These are phyloP conservation scores for Globisporangium perplexum DNA, from an alignment of 352 stramenopile genomes.

Conservation along the genomic window DNA sequence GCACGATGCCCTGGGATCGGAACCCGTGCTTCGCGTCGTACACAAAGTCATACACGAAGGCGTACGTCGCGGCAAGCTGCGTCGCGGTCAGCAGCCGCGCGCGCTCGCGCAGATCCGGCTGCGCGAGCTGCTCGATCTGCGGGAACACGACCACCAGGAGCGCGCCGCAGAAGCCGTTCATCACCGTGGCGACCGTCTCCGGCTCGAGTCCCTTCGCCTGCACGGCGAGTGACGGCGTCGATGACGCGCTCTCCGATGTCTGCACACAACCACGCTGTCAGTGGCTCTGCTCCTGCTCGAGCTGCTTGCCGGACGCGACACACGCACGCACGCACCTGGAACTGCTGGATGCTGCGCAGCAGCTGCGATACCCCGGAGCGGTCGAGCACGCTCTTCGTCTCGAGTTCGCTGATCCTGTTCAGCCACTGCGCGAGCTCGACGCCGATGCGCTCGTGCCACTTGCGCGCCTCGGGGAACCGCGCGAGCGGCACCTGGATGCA, in stretches of 20 bases:
- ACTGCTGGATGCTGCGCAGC: constrained; percentile 31
- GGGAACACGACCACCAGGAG: constrained; percentile 48
- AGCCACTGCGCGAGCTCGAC: constrained; percentile 32
- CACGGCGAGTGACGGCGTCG: not conserved
- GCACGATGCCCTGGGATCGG: constrained; percentile 20
- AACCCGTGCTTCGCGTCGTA: constrained; percentile 38
- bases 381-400: constrained; percentile 40
- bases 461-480: constrained; percentile 35
- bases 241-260: not conserved
- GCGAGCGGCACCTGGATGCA: constrained; percentile 41
- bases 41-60: constrained; percentile 56
- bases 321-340: constrained; percentile 16
- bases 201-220: constrained; percentile 29
- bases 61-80: constrained; percentile 39
- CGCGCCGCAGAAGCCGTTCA: constrained; percentile 44
- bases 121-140: constrained; percentile 42
- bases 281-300: not conserved
- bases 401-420: constrained; percentile 34
- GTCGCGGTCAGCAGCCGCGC: constrained; percentile 28
- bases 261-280: not conserved
- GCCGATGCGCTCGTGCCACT: constrained; percentile 30
- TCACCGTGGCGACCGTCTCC: constrained; percentile 39
- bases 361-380: constrained; percentile 32
- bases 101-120: constrained; percentile 40
- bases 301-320: too few relatives aligned